phyloP scores from a whole-genome alignment of 192 early-diverging fungal genomes.

The Gorgonomyces haynaldii region DNA sequence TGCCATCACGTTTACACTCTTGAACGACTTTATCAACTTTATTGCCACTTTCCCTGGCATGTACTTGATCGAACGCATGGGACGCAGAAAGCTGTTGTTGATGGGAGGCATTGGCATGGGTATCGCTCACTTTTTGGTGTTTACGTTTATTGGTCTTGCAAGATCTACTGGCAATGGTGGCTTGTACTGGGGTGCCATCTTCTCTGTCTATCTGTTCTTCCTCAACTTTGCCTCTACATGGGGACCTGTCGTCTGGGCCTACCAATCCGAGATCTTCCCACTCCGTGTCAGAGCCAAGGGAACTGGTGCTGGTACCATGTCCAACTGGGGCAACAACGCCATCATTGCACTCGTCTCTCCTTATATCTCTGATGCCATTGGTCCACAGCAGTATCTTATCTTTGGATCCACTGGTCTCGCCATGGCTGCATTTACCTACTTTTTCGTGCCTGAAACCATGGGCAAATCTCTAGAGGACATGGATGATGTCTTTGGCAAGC shows the following conservation, averaged over 20 bases:
- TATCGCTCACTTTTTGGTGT: conserved; percentile 48
- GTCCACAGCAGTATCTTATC: conserved; percentile 32
- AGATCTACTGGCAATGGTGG: conserved; percentile 15
- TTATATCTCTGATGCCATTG: conserved; percentile 37
- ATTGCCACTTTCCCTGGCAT: conserved; percentile 82
- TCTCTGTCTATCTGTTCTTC: conserved; percentile 61
- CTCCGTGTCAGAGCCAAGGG: conserved; percentile 53
- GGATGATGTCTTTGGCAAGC: conserved; percentile 65
- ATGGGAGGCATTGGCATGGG: conserved; percentile 62
- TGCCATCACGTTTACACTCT: conserved; percentile 32
- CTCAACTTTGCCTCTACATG: conserved; percentile 57
- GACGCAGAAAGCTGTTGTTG: conserved; percentile 68
- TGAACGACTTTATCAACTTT: conserved; percentile 72
- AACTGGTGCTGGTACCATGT: conserved; percentile 48
- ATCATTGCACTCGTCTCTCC: conserved; percentile 46
- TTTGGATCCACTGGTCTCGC: conserved; percentile 32
- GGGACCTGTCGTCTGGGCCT: conserved; percentile 66
- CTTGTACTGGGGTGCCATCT: conserved; percentile 24
- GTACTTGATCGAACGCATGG: conserved; percentile 69
- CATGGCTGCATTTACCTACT: conserved; percentile 41
- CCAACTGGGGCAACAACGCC: conserved; percentile 59
- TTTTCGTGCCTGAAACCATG: conserved; percentile 77
- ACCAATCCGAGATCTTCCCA: conserved; percentile 67
- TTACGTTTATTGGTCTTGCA: conserved; percentile 38
- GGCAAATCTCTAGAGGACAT: conserved; percentile 76